phyloP scores from a whole-genome alignment of 805 yeast species.

The Lachancea mirantina region DNA sequence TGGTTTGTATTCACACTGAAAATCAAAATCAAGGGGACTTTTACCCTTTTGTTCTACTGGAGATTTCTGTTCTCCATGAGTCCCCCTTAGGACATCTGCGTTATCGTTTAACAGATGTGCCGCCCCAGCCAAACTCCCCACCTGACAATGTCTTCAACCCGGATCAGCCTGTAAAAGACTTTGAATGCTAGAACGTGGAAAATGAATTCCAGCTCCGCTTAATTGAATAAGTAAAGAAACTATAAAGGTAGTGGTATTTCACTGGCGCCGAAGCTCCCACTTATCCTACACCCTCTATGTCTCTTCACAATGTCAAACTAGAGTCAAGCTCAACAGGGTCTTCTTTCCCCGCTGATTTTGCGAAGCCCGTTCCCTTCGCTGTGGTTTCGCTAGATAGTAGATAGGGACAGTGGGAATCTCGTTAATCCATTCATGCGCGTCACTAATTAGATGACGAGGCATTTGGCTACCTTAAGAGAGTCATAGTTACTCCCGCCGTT shows the following conservation, averaged over 20 bases:
- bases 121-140: conserved; percentile 43
- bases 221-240: conserved; percentile 33
- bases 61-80: conserved; percentile 43
- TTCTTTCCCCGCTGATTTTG: conserved; percentile 34
- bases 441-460: conserved; percentile 28
- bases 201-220: conserved; percentile 35
- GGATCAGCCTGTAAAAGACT: conserved; percentile 26
- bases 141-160: conserved; percentile 37
- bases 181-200: conserved; percentile 33
- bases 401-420: conserved; percentile 9
- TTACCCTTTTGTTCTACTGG: conserved; percentile 43
- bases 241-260: conserved; percentile 38
- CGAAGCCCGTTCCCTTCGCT: conserved; percentile 9
- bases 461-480: conserved; percentile 39
- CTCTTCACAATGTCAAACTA: conserved; percentile 39
- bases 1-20: conserved; percentile 42
- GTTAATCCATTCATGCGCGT: conserved; percentile 9
- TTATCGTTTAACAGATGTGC: conserved; percentile 42
- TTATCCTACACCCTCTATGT: conserved; percentile 33
- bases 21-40: conserved; percentile 41
- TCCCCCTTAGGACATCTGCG: conserved; percentile 41
- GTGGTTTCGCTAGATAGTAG: conserved; percentile 8
- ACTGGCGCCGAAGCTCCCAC: conserved; percentile 42
- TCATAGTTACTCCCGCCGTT: conserved; percentile 42
- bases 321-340: conserved; percentile 35